Percentiles rank a stretch among this genome's conserved stretches.
phyloP scores from a whole-genome alignment of 2,329 filamentous ascomycete species.

The Trichoderma sp. region DNA sequence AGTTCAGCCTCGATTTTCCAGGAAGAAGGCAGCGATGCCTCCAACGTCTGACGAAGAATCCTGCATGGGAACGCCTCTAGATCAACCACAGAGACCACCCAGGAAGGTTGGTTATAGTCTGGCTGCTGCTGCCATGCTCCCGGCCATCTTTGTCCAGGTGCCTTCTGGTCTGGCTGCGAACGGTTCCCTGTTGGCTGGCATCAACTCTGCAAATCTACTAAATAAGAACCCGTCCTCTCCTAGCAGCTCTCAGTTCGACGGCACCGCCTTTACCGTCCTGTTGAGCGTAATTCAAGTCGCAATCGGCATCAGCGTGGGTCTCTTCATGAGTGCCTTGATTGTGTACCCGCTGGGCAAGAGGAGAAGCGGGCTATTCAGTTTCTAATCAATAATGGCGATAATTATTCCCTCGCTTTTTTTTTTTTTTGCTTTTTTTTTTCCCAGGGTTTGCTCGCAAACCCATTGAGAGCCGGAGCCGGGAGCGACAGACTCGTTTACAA shows the following conservation, averaged over 20 bases:
- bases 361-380: conserved; percentile 55
- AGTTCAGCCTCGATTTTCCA: conserved; percentile 37
- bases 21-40: conserved; percentile 29
- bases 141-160: conserved; percentile 75
- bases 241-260: conserved; percentile 33
- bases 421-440: neutral
- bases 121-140: conserved; percentile 79
- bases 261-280: conserved; percentile 51
- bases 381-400: conserved; percentile 32
- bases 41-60: conserved; percentile 35
- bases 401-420: neutral
- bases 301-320: conserved; percentile 59
- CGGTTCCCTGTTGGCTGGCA: conserved; percentile 56
- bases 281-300: conserved; percentile 59
- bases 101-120: conserved; percentile 66
- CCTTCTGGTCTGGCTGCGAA: conserved; percentile 60
- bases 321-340: conserved; percentile 54
- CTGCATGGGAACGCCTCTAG: conserved; percentile 24
- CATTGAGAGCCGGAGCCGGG: neutral
- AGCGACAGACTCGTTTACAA: neutral
- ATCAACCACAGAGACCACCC: conserved; percentile 31
- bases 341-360: conserved; percentile 57
- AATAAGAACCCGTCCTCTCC: conserved; percentile 36
- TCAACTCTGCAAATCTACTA: conserved; percentile 55
- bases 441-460: neutral